A percentile compares a stretch with the other conserved stretches of the same genome.
Conservation (phyloP, 139 green algal genomes). For the Eudorina sp. region DNA sequence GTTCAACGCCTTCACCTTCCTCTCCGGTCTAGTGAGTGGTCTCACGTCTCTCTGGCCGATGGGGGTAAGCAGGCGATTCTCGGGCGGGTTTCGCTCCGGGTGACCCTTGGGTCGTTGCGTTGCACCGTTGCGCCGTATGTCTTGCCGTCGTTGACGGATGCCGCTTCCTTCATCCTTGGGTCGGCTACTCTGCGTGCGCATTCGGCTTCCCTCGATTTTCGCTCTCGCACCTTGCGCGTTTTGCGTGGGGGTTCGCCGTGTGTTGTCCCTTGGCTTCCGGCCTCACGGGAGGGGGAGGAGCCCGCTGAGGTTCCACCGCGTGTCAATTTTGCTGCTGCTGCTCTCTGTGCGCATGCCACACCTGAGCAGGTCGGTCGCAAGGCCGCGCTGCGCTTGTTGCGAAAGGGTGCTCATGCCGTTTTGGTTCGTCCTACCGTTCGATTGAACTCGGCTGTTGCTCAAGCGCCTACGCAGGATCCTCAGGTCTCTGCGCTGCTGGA, state of each 20-base stretch:
- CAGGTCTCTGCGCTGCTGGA: background rate
- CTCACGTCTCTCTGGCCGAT: no score
- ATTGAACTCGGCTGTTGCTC: background rate
- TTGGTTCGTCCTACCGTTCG: background rate
- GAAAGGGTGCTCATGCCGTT: background rate
- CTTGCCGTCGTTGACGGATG: background rate
- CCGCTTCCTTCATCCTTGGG: background rate
- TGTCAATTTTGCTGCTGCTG: background rate
- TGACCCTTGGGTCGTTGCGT: no score
- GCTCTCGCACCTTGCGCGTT: background rate
- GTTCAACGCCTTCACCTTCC: background rate
- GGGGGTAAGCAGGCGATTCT: no score
- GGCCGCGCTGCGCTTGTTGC: background rate
- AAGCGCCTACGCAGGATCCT: background rate
- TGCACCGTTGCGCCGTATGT: no score
- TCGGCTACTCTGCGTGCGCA: background rate
- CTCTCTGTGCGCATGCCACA: background rate
- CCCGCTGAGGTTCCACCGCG: background rate
- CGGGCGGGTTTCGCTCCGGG: no score
- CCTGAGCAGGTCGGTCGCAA: background rate
- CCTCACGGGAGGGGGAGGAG: background rate
- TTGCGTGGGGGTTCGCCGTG: background rate
- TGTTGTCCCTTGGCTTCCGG: background rate
- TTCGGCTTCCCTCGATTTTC: background rate
- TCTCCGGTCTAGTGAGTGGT: no score